Evolutionary conservation across 495 filamentous ascomycete species (phyloP).

Genomic region (Oidiodendron maius): DNA sequence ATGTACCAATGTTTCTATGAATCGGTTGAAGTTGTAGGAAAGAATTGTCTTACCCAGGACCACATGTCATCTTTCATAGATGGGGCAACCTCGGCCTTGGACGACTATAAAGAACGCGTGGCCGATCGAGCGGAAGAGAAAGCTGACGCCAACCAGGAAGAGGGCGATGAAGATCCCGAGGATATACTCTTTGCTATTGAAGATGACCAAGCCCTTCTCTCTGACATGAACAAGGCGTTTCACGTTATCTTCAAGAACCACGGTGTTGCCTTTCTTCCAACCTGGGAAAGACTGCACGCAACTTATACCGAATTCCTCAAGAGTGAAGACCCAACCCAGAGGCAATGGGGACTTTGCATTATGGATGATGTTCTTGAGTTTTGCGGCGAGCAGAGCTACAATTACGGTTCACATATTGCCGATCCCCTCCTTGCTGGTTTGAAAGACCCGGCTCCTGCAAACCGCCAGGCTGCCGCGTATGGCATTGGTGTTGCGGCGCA

Average conservation of each 20-base stretch:
- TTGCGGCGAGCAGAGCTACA: conserved; percentile 77
- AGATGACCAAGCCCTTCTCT: conserved; percentile 93
- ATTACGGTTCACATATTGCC: conserved; percentile 77
- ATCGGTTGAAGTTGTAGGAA: conserved; percentile 88
- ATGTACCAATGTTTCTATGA: conserved; percentile 99
- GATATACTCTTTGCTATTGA: conserved; percentile 86
- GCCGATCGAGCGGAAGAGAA: conserved; percentile 71
- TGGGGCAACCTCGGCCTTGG: conserved; percentile 72
- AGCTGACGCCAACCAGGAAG: conserved; percentile 63
- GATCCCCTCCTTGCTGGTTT: conserved; percentile 79
- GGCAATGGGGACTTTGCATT: conserved; percentile 98
- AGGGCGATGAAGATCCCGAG: conserved; percentile 77
- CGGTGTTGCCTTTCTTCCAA: conserved; percentile 70
- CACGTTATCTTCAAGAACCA: conserved; percentile 98
- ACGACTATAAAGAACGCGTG: conserved; percentile 88
- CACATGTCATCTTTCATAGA: conserved; percentile 86
- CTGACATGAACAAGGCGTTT: conserved; percentile 99
- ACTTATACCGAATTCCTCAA: conserved; percentile 85
- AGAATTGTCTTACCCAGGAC: conserved; percentile 65
- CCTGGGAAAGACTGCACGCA: conserved; percentile 76
- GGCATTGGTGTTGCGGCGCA: conserved; percentile 95
- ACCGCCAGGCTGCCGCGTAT: conserved; percentile 94
- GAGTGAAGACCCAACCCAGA: conserved; percentile 80
- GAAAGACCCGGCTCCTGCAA: conserved; percentile 77
- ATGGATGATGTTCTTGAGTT: conserved; percentile 98